A percentile compares a stretch with the other conserved stretches of the same genome.
Evolutionary conservation across 2,329 filamentous ascomycete genomes (phyloP).

Genomic region (Talaromyces sp.): DNA sequence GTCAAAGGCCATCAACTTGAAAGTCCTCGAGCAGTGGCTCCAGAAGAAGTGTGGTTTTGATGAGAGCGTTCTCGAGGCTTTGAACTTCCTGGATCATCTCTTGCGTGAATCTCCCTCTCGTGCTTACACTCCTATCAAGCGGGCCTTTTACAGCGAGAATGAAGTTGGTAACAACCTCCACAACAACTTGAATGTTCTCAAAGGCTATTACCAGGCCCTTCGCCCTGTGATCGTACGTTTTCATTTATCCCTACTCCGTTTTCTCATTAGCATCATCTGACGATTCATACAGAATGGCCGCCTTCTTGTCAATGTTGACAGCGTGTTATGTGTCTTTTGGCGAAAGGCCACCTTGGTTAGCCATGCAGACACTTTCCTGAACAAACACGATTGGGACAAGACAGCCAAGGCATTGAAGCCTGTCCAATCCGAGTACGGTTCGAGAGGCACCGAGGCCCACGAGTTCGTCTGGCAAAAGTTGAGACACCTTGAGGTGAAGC

Average conservation of each 20-base stretch:
- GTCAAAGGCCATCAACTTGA: slow-evolving; percentile 66
- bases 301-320: slow-evolving; percentile 81
- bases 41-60: slow-evolving; percentile 50
- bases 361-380: slow-evolving; percentile 30
- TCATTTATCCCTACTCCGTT: slow-evolving; percentile 5
- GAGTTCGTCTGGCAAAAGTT: slow-evolving; percentile 23
- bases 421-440: slow-evolving; percentile 3
- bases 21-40: slow-evolving; percentile 63
- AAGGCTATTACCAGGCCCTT: slow-evolving; percentile 84
- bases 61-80: slow-evolving; percentile 66
- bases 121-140: slow-evolving; percentile 66
- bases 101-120: slow-evolving; percentile 73
- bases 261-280: slow-evolving; percentile 15
- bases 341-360: slow-evolving; percentile 37
- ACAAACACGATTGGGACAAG: slow-evolving; percentile 26
- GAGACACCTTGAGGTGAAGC: slow-evolving; percentile 34
- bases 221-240: slow-evolving; percentile 61
- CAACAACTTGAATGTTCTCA: slow-evolving; percentile 69
- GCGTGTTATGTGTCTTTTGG: slow-evolving; percentile 91
- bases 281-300: slow-evolving; percentile 49
- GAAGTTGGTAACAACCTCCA: slow-evolving; percentile 54
- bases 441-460: neutral
- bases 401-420: slow-evolving; percentile 23
- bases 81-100: slow-evolving; percentile 89
- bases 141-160: slow-evolving; percentile 68